Evolutionary conservation across 371 early-diverging fungal species (phyloP), one percentile per base, ranked within the genome.

Genomic region (Polyrhizophydium stewartii): DNA sequence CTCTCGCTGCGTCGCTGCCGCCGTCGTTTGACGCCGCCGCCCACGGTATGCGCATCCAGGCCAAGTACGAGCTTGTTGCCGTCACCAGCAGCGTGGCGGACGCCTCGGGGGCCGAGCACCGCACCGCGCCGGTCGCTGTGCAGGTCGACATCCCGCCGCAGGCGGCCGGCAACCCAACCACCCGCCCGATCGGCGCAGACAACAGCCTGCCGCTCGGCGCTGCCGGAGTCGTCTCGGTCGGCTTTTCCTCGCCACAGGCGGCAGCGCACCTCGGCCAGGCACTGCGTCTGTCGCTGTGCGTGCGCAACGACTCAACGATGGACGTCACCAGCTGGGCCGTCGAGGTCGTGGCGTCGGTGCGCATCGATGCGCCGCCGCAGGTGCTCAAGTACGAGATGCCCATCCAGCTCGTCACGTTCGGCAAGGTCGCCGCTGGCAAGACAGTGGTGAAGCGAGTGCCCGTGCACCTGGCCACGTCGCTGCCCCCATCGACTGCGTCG

Each of bases 341-440:
- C n/a, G 32, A 53, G 32, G n/a, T 53, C 10, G 19, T 35, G 5
- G 53, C 32, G 21, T 5, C n/a, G 3, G 30, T 53, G 35, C 30
- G 53, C 10, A 10, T 53, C 10, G 49, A 47, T 35, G 35, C 35
- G 7, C 13, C 13, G 35, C 7, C 35, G 49, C 49, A 47, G 7
- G 28, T 25, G n/a, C n/a, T 53, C n/a, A 5, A 35, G 6, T 2
- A 12, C 32, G n/a, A 53, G 30, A 6, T 30, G 35, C 30, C 35
- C 16, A 27, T 53, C 5, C 53, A 53, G 19, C 53, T 53, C 32
- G 53, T 53, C 53, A 53, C 53, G 16, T 53, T 12, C 35, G 30
- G 30, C 5, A 5, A 3, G 9, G 16, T 53, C 24, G 32, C 12
- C 9, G 6, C 32, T 5, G 53, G 53, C 53, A n/a, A 53, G 24